phyloP scores from a whole-genome alignment of 2,329 filamentous ascomycete genomes.

The Penicillium sp. region DNA sequence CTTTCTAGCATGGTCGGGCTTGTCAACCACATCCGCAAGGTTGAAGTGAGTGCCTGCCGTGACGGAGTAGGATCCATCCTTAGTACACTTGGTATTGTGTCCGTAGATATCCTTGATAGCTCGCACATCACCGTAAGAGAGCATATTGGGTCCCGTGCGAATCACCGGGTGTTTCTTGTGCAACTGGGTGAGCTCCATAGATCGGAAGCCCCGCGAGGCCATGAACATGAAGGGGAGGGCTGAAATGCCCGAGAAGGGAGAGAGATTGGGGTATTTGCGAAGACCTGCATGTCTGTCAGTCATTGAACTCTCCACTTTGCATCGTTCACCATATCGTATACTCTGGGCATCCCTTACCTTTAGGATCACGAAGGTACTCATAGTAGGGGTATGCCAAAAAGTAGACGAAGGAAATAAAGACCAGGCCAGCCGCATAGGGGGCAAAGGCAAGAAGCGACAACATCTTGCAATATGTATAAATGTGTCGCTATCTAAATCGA shows the following conservation, averaged over 20 bases:
- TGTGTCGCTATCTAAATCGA: constrained; percentile 3
- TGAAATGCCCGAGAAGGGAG: constrained; percentile 52
- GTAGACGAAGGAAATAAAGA: constrained; percentile 33
- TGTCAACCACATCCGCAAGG: constrained; percentile 60
- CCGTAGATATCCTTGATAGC: constrained; percentile 61
- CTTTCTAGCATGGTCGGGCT: constrained; percentile 59
- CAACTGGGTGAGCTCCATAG: constrained; percentile 49
- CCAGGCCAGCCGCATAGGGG: constrained; percentile 34
- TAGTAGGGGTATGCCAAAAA: constrained; percentile 35
- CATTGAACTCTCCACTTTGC: too few species aligned
- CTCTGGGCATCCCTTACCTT: constrained; percentile 28
- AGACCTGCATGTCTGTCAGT: constrained; percentile 41
- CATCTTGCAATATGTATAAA: constrained; percentile 21
- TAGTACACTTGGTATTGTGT: constrained; percentile 58
- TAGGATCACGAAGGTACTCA: constrained; percentile 38
- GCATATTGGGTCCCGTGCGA: constrained; percentile 54
- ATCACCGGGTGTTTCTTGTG: constrained; percentile 56
- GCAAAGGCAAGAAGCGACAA: constrained; percentile 28
- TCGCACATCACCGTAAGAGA: constrained; percentile 51
- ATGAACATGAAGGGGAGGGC: constrained; percentile 57
- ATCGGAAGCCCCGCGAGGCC: constrained; percentile 53
- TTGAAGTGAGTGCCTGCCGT: constrained; percentile 58
- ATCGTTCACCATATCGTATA: too few species aligned
- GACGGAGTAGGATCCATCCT: constrained; percentile 56
- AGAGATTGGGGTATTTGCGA: constrained; percentile 55